Evolutionary conservation across 176 grass and related monocot species (phyloP), one percentile per base, ranked within the genome.

Genomic region (Oryza glaberrima): DNA sequence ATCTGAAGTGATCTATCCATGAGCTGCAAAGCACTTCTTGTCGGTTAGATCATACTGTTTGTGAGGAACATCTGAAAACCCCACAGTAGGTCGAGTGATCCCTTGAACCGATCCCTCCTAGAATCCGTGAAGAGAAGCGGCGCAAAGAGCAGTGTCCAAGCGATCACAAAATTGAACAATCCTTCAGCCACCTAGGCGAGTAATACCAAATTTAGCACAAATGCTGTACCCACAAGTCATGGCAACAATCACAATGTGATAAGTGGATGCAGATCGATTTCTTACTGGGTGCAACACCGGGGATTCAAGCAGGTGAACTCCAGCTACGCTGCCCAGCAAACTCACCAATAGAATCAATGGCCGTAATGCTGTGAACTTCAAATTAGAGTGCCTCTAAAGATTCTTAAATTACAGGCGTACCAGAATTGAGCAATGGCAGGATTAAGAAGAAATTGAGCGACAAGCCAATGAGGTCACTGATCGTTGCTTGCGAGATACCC

Each of bases 381-480:
- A 20, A 23, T 26, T 10, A 67, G 48, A 44, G 45, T 4, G 26
- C 19, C 13, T 38, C 40, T 64, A 4, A 52, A 65, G 64, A 40
- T 69, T 64, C 36, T 11, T 52, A 20, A 65, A 85, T 69, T 48
- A 45, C 23, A 63, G 17, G 72, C 72, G 54, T 83, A 98, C 95
- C 91, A 52, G 87, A 86, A 75, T 95, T 98, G 49, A 93, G 69
- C 15, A 93, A 49, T 11, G 96, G 96, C 44, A 98, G 56, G 70
- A 94, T 38, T 65, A 95, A 98, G 83, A 98, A 98, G 91, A 98
- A 98, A 91, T 98, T 95, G 65, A 93, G 89, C 5, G 93, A 98
- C 44, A 98, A 76, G 47, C 89, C 91, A 20, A 94, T 68, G 30
- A 98, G 93, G 19, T 95, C 91, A 79, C 78, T 87, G 73, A 95